These are phyloP conservation scores for Blastocystis sp. DNA, from an alignment of 352 stramenopile species.

Conservation along the genomic window DNA sequence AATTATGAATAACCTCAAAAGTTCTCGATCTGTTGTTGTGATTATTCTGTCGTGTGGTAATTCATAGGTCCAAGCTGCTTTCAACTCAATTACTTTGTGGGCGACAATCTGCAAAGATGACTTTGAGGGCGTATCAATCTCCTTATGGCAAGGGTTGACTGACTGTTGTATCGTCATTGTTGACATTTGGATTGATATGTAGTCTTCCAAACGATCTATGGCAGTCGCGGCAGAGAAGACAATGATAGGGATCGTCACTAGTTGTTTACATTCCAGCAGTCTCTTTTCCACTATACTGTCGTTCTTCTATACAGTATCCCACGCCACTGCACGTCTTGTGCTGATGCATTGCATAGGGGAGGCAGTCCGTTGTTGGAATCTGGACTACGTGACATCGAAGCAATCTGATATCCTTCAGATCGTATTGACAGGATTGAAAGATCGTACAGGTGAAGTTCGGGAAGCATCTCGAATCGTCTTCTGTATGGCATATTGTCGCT, in stretches of 20 bases:
- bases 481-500: background rate
- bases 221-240: background rate
- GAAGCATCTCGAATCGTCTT: constrained; percentile 46
- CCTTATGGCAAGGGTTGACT: constrained; percentile 42
- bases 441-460: constrained; percentile 40
- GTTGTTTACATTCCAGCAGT: background rate
- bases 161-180: constrained; percentile 21
- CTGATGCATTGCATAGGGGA: constrained; percentile 50
- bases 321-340: background rate
- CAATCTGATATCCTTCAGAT: constrained; percentile 9
- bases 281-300: constrained; percentile 33
- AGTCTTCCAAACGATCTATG: constrained; percentile 28
- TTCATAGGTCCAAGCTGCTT: constrained; percentile 24
- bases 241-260: constrained; percentile 7
- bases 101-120: constrained; percentile 10
- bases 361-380: constrained; percentile 30
- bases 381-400: constrained; percentile 14
- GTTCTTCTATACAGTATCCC: constrained; percentile 28
- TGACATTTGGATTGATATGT: background rate
- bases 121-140: constrained; percentile 27
- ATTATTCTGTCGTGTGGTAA: background rate
- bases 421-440: constrained; percentile 3
- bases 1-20: constrained; percentile 6
- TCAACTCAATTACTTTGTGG: constrained; percentile 51
- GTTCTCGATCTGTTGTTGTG: background rate